Percentiles rank a stretch among this genome's conserved stretches.
Conservation (phyloP, 352 stramenopile species). For the Ophiocytium majus region DNA sequence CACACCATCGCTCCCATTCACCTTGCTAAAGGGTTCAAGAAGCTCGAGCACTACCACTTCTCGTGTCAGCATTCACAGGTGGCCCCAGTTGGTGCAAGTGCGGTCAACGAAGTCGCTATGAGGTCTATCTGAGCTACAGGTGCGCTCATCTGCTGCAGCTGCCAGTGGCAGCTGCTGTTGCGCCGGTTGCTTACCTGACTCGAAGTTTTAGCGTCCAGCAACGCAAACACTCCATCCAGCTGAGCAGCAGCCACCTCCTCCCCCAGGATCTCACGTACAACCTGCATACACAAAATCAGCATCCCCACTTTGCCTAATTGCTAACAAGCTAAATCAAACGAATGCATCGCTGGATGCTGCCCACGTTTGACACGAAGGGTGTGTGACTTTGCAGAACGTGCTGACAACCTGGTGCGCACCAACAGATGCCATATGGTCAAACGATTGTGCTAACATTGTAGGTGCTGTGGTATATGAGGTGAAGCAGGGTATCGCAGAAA, state of each 20-base stretch:
- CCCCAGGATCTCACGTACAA: not conserved
- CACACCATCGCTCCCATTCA: no score
- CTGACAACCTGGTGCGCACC: no score
- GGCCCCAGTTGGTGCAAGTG: not conserved
- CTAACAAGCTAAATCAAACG: not conserved
- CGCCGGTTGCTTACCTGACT: not conserved
- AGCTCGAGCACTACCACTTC: not conserved
- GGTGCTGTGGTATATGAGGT: not conserved
- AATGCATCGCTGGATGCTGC: not conserved
- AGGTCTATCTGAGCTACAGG: not conserved
- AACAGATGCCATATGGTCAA: not conserved
- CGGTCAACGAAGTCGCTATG: not conserved
- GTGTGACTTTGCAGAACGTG: no score
- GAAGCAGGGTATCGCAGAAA: constrained; percentile 24
- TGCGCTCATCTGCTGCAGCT: not conserved
- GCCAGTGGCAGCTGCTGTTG: not conserved
- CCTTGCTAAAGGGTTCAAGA: not conserved
- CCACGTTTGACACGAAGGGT: no score
- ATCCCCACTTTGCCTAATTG: not conserved
- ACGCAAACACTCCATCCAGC: not conserved
- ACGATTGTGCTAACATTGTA: not conserved
- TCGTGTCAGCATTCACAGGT: not conserved
- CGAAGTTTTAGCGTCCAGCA: not conserved
- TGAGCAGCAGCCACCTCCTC: not conserved
- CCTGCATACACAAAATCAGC: not conserved